phyloP scores from a whole-genome alignment of 306 rosid genomes.

The Prunus davidiana region DNA sequence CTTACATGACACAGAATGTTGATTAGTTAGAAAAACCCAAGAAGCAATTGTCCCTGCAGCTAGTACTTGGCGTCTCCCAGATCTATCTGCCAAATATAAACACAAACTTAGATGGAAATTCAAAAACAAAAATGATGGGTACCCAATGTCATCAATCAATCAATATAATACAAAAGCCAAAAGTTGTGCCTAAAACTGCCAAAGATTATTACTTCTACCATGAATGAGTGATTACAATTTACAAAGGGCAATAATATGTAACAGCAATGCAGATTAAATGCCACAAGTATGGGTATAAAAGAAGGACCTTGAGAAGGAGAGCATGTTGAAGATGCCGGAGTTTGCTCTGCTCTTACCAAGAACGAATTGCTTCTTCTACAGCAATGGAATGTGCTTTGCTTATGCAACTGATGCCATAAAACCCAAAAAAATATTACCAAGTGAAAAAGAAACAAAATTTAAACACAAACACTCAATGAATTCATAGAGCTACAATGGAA shows the following conservation, averaged over 20 bases:
- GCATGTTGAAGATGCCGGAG: slow-evolving; percentile 35
- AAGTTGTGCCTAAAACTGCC: background rate
- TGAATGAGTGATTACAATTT: background rate
- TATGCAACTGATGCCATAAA: slow-evolving; percentile 38
- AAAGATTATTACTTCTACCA: background rate
- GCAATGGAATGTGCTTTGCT: slow-evolving; percentile 39
- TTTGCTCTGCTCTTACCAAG: slow-evolving; percentile 54
- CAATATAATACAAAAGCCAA: background rate
- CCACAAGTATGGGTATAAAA: background rate
- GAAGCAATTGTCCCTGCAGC: slow-evolving; percentile 58
- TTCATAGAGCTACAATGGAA: background rate
- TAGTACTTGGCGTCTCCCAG: slow-evolving; percentile 75
- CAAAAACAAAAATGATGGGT: background rate
- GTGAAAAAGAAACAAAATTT: background rate
- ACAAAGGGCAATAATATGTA: background rate
- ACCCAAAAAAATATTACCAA: background rate
- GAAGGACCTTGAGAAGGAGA: slow-evolving; percentile 60
- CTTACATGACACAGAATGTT: slow-evolving; percentile 75
- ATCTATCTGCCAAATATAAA: slow-evolving; percentile 57
- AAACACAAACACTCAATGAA: background rate
- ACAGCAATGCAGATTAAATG: background rate
- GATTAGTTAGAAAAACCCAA: slow-evolving; percentile 57
- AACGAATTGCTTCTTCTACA: slow-evolving; percentile 56
- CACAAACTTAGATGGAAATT: slow-evolving; percentile 5
- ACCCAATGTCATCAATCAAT: background rate